Conservation (phyloP, 2,329 filamentous ascomycete genomes). For the Akanthomyces uredinophilus region DNA sequence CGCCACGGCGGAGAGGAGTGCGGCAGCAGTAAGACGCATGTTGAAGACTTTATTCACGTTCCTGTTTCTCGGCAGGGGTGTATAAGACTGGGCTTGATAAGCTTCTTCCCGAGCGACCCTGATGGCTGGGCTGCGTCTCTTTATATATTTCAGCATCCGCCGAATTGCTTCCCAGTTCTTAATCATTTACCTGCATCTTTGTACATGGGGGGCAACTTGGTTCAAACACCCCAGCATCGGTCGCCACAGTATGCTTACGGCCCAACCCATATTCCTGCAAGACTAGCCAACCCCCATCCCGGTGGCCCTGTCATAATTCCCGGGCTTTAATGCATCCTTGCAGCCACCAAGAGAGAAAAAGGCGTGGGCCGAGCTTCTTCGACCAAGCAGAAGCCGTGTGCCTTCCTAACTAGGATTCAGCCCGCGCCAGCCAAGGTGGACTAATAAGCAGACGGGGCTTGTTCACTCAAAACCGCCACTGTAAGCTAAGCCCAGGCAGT, state of each 20-base stretch:
- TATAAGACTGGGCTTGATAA: neutral
- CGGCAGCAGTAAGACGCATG: conserved; percentile 8
- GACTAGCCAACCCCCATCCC: neutral
- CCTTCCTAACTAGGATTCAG: neutral
- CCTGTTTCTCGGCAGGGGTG: neutral
- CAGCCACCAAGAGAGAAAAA: neutral
- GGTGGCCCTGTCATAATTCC: neutral
- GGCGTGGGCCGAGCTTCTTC: neutral
- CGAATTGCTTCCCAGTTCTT: neutral
- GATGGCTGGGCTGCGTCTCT: neutral
- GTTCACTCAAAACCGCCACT: neutral
- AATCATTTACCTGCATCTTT: neutral
- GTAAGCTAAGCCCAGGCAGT: neutral
- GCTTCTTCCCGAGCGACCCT: neutral
- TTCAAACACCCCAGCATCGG: neutral
- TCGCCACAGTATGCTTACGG: conserved; percentile 1
- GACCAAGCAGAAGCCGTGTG: neutral
- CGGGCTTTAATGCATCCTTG: neutral
- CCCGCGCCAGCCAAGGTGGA: neutral
- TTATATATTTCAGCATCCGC: neutral
- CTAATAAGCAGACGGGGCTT: conserved; percentile 1
- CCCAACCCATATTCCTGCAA: neutral
- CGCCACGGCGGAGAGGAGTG: conserved; percentile 3
- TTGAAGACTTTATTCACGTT: neutral
- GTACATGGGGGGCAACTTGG: neutral